A percentile compares a stretch with the other conserved stretches of the same genome.
These are phyloP conservation scores for Hyaloscypha hepaticicola DNA, from an alignment of 495 filamentous ascomycete genomes.

Conservation along the genomic window DNA sequence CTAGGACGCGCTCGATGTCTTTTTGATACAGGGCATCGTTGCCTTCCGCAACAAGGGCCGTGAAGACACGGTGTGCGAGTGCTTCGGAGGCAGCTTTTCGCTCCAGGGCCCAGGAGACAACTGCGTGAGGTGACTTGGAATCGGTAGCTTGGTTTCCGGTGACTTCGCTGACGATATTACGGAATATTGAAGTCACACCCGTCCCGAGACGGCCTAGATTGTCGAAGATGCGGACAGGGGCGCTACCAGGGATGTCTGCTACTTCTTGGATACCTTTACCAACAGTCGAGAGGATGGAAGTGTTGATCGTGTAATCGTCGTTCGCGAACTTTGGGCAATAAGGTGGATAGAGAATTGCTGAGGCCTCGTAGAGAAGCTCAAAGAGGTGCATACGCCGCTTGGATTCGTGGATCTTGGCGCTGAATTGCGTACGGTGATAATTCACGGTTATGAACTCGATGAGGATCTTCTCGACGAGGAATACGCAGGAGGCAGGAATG, in stretches of 20 bases:
- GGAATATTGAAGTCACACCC: constrained; percentile 53
- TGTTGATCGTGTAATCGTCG: constrained; percentile 67
- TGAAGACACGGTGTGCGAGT: constrained; percentile 70
- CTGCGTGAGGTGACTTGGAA: constrained; percentile 61
- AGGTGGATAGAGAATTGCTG: constrained; percentile 59
- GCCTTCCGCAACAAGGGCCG: constrained; percentile 74
- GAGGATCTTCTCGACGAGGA: constrained; percentile 30
- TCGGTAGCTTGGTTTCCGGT: constrained; percentile 69
- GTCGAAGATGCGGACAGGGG: constrained; percentile 3
- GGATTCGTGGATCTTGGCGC: constrained; percentile 27
- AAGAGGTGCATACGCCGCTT: constrained; percentile 30
- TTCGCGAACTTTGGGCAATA: constrained; percentile 64
- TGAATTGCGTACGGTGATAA: constrained; percentile 34
- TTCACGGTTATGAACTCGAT: constrained; percentile 30
- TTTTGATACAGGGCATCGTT: constrained; percentile 61
- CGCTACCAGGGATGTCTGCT: not conserved
- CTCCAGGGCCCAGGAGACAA: constrained; percentile 66
- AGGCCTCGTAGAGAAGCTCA: constrained; percentile 29
- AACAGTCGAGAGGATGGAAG: constrained; percentile 39
- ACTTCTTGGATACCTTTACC: constrained; percentile 15
- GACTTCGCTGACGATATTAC: constrained; percentile 69
- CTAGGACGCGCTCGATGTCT: constrained; percentile 68
- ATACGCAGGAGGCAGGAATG: constrained; percentile 18
- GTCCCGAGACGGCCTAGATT: constrained; percentile 8
- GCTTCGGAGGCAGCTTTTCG: constrained; percentile 64